phyloP scores from a whole-genome alignment of 1,284 basidiomycete genomes.

The Ganoderma sp. region DNA sequence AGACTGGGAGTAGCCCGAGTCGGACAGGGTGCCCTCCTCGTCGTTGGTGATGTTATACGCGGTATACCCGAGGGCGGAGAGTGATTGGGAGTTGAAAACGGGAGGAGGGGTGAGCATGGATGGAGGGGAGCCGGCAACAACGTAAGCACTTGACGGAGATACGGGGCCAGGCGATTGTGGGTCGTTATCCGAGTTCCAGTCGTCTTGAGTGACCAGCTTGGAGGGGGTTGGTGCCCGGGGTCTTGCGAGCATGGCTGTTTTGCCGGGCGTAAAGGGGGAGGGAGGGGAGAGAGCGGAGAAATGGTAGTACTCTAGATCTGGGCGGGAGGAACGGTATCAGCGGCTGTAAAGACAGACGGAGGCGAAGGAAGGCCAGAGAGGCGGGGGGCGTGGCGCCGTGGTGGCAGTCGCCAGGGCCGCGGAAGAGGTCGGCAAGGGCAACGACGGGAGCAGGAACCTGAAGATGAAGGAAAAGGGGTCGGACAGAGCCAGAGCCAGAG shows the following conservation, averaged over 20 bases:
- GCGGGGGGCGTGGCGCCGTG: conserved; percentile 11
- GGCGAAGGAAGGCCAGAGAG: conserved; percentile 19
- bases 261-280: conserved; percentile 37
- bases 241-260: conserved; percentile 36
- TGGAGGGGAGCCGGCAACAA: conserved; percentile 39
- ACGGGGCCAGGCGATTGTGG: conserved; percentile 34
- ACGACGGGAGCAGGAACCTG: neutral
- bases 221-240: conserved; percentile 39
- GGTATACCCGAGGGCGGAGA: conserved; percentile 33
- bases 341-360: conserved; percentile 15
- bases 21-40: conserved; percentile 47
- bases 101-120: conserved; percentile 30
- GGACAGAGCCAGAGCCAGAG: conserved; percentile 7
- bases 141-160: conserved; percentile 40
- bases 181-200: conserved; percentile 39
- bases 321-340: conserved; percentile 20
- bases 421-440: conserved; percentile 4
- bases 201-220: conserved; percentile 32
- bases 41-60: conserved; percentile 36
- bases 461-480: neutral
- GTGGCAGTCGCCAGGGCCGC: conserved; percentile 5
- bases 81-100: conserved; percentile 29
- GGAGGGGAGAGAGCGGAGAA: conserved; percentile 31
- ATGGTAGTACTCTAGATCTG: conserved; percentile 30
- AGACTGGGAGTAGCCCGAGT: conserved; percentile 45